Evolutionary conservation across 139 green algal genomes (phyloP).

Genomic region (Zygnema circumcarinatum): DNA sequence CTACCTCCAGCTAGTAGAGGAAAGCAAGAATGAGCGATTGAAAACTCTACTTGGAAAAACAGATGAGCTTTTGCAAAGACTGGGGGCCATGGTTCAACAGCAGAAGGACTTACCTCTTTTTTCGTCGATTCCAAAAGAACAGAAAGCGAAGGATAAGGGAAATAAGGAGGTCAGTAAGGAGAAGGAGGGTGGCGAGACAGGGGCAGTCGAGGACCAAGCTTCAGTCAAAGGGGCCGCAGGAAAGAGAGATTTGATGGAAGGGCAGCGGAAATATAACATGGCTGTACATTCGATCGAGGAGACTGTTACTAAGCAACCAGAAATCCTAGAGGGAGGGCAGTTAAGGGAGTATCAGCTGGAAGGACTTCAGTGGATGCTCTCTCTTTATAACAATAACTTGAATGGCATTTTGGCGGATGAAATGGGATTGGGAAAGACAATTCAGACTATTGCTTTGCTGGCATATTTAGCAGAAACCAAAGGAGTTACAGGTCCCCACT

Average conservation of each 20-base stretch:
- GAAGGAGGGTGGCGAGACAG: slow-evolving; percentile 19
- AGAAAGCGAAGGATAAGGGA: neutral
- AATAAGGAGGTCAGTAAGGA: neutral
- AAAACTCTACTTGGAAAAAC: slow-evolving; percentile 78
- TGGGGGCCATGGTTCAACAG: slow-evolving; percentile 71
- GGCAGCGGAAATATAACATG: slow-evolving; percentile 49
- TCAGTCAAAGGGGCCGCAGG: neutral
- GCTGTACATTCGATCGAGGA: slow-evolving; percentile 59
- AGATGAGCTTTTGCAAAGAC: slow-evolving; percentile 90
- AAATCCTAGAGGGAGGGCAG: slow-evolving; percentile 60
- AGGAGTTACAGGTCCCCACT: slow-evolving; percentile 70
- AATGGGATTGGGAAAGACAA: slow-evolving; percentile 73
- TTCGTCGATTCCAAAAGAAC: neutral
- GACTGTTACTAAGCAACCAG: slow-evolving; percentile 61
- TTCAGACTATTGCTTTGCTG: slow-evolving; percentile 70
- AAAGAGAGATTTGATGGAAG: slow-evolving; percentile 48
- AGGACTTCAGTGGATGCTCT: slow-evolving; percentile 72
- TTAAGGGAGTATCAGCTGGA: slow-evolving; percentile 67
- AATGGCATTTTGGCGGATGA: slow-evolving; percentile 77
- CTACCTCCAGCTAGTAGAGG: slow-evolving; percentile 76
- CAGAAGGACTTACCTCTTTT: slow-evolving; percentile 35
- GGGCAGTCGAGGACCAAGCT: neutral
- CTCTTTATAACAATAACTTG: slow-evolving; percentile 74
- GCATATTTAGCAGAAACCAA: slow-evolving; percentile 72
- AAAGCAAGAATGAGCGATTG: slow-evolving; percentile 64